Evolutionary conservation across 1,139 yeast genomes (phyloP), one percentile per base, ranked within the genome.

Genomic region (Yamadazyma aaseri): DNA sequence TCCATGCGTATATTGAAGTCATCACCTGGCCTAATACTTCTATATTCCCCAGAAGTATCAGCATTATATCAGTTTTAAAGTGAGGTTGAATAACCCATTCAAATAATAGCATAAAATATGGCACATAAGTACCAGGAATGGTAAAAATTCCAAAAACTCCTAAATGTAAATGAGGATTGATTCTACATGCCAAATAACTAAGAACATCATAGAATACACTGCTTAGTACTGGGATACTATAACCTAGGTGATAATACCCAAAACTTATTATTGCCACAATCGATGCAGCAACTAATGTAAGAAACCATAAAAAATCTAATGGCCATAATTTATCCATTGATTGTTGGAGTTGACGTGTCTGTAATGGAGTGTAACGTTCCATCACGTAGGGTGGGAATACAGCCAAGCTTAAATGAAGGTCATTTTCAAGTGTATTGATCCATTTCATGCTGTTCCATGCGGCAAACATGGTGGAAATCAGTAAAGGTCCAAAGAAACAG

Each of bases 241-340:
- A 29, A 14, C 32, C 32, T 12, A 24, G 10, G 11, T 17, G 10
- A 13, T 23, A 17, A 5, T 9, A 4, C 7, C 32, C 32, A 6
- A 17, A 11, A 1, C 37, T 34, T 5, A 34, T 32, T 16, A 29
- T 8, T 3, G 26, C 22, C 9, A 61, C 33, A 2, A 66, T 51
- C 3, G 63, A 44, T 1, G 41, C 18, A n/a, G 56, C 50, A 2
- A 65, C 48, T 32, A 60, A 54, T 2, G 51, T 16, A 3, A 64
- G 20, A 34, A 50, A 58, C 42, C 64, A 64, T 4, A 59, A 38
- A 40, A 51, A 69, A 46, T 69, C 74, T 10, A 39, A 11, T 2
- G 44, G 38, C 17, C 24, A 31, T 6, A 41, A 17, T 17, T 29
- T 35, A 10, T 49, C 57, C 5, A 56, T 44, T 10, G 41, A 38